phyloP scores from a whole-genome alignment of 2,329 filamentous ascomycete species.

The Penicillium sp. region DNA sequence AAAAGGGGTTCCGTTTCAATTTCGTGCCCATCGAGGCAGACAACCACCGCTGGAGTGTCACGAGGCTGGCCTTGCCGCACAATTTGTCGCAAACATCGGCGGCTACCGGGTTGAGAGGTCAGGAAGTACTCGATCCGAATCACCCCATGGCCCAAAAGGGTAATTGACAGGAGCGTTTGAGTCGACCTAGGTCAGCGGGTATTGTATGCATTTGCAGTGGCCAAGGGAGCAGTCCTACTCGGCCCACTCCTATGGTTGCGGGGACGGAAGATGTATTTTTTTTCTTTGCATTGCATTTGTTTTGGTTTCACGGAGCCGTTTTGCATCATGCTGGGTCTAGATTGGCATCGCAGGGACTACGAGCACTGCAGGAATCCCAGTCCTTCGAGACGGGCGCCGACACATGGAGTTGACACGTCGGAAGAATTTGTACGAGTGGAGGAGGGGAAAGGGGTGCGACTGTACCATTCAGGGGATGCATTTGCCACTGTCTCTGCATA shows the following conservation, averaged over 20 bases:
- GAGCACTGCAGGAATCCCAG: background rate
- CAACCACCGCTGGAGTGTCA: conserved; percentile 9
- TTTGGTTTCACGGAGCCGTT: background rate
- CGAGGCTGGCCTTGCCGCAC: conserved; percentile 6
- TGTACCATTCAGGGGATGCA: background rate
- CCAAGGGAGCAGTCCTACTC: conserved; percentile 4
- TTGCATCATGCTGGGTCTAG: background rate
- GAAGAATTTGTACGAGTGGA: conserved; percentile 1
- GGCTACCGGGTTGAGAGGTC: conserved; percentile 10
- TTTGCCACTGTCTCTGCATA: background rate
- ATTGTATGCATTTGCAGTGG: conserved; percentile 17
- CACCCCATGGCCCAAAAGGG: conserved; percentile 23
- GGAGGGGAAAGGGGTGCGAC: background rate
- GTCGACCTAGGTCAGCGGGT: conserved; percentile 12
- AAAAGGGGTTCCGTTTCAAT: conserved; percentile 1
- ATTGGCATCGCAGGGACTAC: background rate
- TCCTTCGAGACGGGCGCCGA: background rate
- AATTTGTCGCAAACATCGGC: conserved; percentile 9
- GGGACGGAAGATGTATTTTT: background rate
- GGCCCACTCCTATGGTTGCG: background rate
- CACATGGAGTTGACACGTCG: conserved; percentile 1
- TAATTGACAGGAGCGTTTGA: conserved; percentile 3
- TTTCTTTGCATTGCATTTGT: background rate
- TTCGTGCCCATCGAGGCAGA: conserved; percentile 5
- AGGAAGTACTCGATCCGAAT: conserved; percentile 26